Evolutionary conservation across 2,329 filamentous ascomycete species (phyloP).

Genomic region (Monilinia aucupariae): DNA sequence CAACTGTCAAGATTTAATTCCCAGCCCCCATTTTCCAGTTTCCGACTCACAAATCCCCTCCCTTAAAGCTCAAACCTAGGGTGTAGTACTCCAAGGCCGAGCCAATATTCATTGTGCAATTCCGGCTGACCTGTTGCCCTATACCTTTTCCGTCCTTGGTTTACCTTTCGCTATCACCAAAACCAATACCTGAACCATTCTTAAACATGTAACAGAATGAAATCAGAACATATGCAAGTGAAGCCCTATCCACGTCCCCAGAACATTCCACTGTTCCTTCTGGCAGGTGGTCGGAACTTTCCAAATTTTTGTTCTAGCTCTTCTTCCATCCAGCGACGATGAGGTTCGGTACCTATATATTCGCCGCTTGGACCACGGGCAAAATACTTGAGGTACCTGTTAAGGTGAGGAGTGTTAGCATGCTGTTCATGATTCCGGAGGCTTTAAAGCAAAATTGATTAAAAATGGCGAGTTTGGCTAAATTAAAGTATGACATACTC

Average conservation of each 20-base stretch:
- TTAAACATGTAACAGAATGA: neutral
- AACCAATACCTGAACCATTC: neutral
- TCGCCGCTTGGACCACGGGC: constrained; percentile 29
- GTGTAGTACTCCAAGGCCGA: constrained; percentile 1
- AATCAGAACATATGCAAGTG: neutral
- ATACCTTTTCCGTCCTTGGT: neutral
- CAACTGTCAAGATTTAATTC: neutral
- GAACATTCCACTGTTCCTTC: constrained; percentile 10
- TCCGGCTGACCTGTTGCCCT: neutral
- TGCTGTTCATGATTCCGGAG: neutral
- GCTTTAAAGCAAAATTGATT: too few species aligned
- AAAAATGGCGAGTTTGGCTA: neutral
- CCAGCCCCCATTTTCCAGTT: neutral
- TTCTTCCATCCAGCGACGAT: constrained; percentile 32
- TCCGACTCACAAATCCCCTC: too few species aligned
- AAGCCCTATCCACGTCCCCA: constrained; percentile 10
- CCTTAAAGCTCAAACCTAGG: neutral
- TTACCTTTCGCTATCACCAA: neutral
- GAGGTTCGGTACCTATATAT: constrained; percentile 32
- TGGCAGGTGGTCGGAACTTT: constrained; percentile 26
- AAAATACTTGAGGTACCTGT: constrained; percentile 30
- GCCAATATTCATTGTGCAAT: neutral
- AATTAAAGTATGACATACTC: constrained; percentile 17
- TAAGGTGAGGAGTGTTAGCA: neutral
- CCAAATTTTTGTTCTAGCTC: constrained; percentile 31